Evolutionary conservation across 2,329 filamentous ascomycete genomes (phyloP), one percentile per base, ranked within the genome.

Genomic region (Arthrobotrys sinensis): DNA sequence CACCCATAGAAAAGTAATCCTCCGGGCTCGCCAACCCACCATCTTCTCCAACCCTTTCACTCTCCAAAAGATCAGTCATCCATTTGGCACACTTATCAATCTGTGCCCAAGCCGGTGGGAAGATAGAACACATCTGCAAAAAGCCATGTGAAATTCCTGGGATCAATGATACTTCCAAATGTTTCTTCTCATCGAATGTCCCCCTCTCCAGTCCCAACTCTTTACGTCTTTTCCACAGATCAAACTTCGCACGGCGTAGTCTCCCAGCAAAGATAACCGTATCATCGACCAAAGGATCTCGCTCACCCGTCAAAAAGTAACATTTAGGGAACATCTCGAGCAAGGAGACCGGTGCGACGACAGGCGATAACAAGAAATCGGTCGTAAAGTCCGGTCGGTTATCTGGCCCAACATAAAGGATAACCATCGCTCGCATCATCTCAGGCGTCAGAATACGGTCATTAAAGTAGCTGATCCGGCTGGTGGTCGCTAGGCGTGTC

Each of bases 371-470:
- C 0, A 97, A 88, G 83, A 94, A 97, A 84, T 99, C 95, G 5
- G 92, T 93, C 32, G 90, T 90, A 84, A 99, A 98, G 83, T 98
- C 94, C 0, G 96, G 96, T 0, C 94, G 91, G 84, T 96, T 93
- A 83, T 97, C 92, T 0, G 94, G 94, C 0, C 96, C 96, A 69
- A 99, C 92, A 84, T 99, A 99, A 3, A 99, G 87, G 80, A 99
- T 97, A 80, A 99, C 97, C 94, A 99, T 98, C 80, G 94, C 93
- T 36, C 96, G 92, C 92, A 98, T 97, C 93, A 98, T 97, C 84
- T 99, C 96, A 0, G 96, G 95, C 0, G 93, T 95, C 12, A 99
- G 88, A 32, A 99, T 92, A 32, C 96, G 91, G 84, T 99, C 96
- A 84, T 97, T 96, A 84, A 97, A 97, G 85, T 98, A 98, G 0